A percentile compares a stretch with the other conserved stretches of the same genome.
These are phyloP conservation scores for Exutisphaerella laricina DNA, from an alignment of 2,329 filamentous ascomycete genomes.

Conservation along the genomic window DNA sequence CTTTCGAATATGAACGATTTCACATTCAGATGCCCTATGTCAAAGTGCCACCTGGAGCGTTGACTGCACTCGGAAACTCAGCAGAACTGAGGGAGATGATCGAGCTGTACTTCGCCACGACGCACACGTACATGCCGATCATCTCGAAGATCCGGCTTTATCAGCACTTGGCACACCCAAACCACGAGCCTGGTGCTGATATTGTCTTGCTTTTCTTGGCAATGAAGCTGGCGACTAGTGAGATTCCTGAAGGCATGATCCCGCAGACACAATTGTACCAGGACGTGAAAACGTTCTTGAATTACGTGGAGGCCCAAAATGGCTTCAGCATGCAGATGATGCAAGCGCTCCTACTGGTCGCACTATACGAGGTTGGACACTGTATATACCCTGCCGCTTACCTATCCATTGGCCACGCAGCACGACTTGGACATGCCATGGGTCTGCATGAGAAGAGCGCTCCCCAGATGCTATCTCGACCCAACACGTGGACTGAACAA, in stretches of 20 bases:
- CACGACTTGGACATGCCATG: slow-evolving; percentile 44
- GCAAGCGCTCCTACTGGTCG: slow-evolving; percentile 44
- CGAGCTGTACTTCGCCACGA: slow-evolving; percentile 40
- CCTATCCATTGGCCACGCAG: slow-evolving; percentile 44
- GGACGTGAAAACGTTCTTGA: slow-evolving; percentile 41
- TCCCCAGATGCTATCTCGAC: slow-evolving; percentile 35
- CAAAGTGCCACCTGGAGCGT: slow-evolving; percentile 37
- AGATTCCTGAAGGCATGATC: slow-evolving; percentile 32
- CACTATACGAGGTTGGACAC: slow-evolving; percentile 47
- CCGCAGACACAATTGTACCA: slow-evolving; percentile 39
- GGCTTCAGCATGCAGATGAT: slow-evolving; percentile 41
- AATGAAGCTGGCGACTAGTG: slow-evolving; percentile 43
- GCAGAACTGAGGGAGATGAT: slow-evolving; percentile 36
- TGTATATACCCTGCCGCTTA: slow-evolving; percentile 48
- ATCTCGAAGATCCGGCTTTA: slow-evolving; percentile 45
- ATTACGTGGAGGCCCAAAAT: slow-evolving; percentile 40
- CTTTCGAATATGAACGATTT: slow-evolving; percentile 37
- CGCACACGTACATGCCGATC: slow-evolving; percentile 47
- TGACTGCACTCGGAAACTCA: slow-evolving; percentile 35
- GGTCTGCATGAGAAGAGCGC: slow-evolving; percentile 38
- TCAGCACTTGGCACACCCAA: slow-evolving; percentile 35
- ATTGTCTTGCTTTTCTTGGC: slow-evolving; percentile 45
- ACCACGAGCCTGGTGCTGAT: slow-evolving; percentile 44
- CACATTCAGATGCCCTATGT: slow-evolving; percentile 37
- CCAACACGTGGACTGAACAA: slow-evolving; percentile 43